Base-by-base conservation (phyloP, 2,329 filamentous ascomycete species). In the Tolypocladium sp. region DNA sequence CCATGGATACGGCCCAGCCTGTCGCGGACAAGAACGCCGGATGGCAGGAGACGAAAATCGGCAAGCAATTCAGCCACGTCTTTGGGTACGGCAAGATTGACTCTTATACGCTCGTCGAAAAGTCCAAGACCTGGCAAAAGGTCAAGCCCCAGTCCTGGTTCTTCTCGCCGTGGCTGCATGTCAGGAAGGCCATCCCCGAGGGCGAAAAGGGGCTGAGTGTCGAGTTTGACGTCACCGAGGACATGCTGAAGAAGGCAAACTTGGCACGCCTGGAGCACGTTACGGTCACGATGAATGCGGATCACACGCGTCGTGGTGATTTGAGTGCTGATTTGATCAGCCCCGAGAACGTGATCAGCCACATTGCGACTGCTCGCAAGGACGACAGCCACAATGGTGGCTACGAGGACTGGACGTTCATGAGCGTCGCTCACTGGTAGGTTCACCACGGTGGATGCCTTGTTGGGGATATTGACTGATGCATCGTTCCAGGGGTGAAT, bases 21-120 rank as follows among this genome's bases (percentile, higher is more conserved):
- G 80, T 97, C 58, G 87, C 95, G 60, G 85, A 91, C 22, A 68
- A 72, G 54, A 68, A 73, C 57, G 86, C 83, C 41, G 88, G 91
- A 63, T 97, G 92, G 89, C 89, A 94, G 70, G 82, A 83, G 53
- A 96, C 92, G 0, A 80, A 83, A 4, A 87, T 90, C 61, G 93
- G 91, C 64, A 91, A 88, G 73, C 86, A 91, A 67, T 99, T 89
- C 77, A 97, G 92, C 70, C 94, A 99, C 72, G 91, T 91, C 54
- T 99, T 89, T 75, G 94, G 93, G 51, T 99, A 96, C 69, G 94
- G 94, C 69, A 97, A 97, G 76, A 84, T 97, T 44, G 94, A 99
- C 71, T 89, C 89, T 0, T 96, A 88, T 69, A 83, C 84, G 20
- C 84, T 96, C 56, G 90, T 99, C 20, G 88, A 97, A 68, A 85